A percentile compares a stretch with the other conserved stretches of the same genome.
Evolutionary conservation across 1,284 basidiomycete species (phyloP).

Genomic region (Blastosporella zonata): DNA sequence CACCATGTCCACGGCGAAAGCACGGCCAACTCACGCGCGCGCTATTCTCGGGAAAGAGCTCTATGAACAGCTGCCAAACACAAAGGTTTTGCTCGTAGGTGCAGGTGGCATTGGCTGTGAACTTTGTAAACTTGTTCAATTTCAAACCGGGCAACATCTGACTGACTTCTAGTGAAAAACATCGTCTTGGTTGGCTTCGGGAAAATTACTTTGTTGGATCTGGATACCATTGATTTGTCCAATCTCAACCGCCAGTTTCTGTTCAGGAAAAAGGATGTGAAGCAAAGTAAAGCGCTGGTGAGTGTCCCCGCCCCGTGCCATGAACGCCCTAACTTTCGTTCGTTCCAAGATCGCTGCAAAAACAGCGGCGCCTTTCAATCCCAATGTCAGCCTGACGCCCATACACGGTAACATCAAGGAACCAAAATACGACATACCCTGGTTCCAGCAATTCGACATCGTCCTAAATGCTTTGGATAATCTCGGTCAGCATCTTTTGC

Average conservation of each 20-base stretch:
- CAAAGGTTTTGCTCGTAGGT: constrained; percentile 87
- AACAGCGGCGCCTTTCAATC: constrained; percentile 90
- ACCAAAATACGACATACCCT: constrained; percentile 83
- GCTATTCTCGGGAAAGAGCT: constrained; percentile 77
- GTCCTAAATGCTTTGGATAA: constrained; percentile 98
- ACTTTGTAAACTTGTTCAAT: constrained; percentile 59
- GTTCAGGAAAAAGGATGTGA: constrained; percentile 96
- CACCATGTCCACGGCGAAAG: constrained; percentile 37
- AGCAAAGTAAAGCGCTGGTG: constrained; percentile 92
- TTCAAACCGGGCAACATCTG: neutral
- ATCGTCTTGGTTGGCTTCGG: constrained; percentile 92
- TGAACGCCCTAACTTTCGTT: constrained; percentile 6
- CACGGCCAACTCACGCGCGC: constrained; percentile 48
- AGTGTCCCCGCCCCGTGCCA: constrained; percentile 17
- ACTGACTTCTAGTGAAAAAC: constrained; percentile 78
- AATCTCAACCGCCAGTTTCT: constrained; percentile 98
- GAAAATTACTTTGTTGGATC: constrained; percentile 89
- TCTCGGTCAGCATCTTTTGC: constrained; percentile 56
- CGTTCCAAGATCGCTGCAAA: constrained; percentile 84
- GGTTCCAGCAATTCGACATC: constrained; percentile 89
- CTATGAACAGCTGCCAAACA: constrained; percentile 54
- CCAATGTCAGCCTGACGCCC: constrained; percentile 83
- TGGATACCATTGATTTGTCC: constrained; percentile 98
- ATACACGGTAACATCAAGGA: constrained; percentile 98
- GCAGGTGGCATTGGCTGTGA: constrained; percentile 98